phyloP scores from a whole-genome alignment of 2,329 filamentous ascomycete genomes.

The Endothia cerciana region DNA sequence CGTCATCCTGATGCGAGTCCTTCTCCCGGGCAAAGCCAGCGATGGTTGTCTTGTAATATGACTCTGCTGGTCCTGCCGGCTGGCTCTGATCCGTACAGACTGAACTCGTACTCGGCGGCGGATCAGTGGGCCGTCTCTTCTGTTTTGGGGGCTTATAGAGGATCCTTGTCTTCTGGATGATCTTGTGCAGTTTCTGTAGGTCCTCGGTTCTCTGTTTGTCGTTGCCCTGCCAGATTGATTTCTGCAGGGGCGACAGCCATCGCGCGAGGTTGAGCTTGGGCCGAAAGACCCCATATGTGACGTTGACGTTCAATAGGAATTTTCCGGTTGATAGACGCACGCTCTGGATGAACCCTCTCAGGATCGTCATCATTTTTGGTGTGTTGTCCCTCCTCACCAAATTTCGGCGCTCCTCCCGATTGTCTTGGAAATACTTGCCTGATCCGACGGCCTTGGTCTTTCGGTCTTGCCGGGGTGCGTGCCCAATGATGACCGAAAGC shows the following conservation, averaged over 20 bases:
- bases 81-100: not conserved
- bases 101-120: conserved; percentile 31
- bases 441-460: not conserved
- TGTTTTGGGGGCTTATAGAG: conserved; percentile 35
- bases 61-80: not conserved
- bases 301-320: conserved; percentile 59
- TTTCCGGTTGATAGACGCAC: conserved; percentile 57
- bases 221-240: conserved; percentile 38
- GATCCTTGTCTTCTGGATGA: conserved; percentile 45
- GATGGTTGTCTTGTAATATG: not conserved
- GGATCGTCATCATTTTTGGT: conserved; percentile 35
- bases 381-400: not conserved
- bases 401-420: not conserved
- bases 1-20: conserved; percentile 31
- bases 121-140: conserved; percentile 22
- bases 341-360: conserved; percentile 61
- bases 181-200: conserved; percentile 41
- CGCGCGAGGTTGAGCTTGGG: conserved; percentile 39
- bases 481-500: conserved; percentile 41
- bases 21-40: not conserved
- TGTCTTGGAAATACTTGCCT: not conserved
- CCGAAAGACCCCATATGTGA: conserved; percentile 58
- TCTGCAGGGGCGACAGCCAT: not conserved
- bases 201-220: conserved; percentile 22
- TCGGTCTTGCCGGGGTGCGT: conserved; percentile 16